phyloP scores from a whole-genome alignment of 73 alveolate species.

The Urostyla sp. region DNA sequence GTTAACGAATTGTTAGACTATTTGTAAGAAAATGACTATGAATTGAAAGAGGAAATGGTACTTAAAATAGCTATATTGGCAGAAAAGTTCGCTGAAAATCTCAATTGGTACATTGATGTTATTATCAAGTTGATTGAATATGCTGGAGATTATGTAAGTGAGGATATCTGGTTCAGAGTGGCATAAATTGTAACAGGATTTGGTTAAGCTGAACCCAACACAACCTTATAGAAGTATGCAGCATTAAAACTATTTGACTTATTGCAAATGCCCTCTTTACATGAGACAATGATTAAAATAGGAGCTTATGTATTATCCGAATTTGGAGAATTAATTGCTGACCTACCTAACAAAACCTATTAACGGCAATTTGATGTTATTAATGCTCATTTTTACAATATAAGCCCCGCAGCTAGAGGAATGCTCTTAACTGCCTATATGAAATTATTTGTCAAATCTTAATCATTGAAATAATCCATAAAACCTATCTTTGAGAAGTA shows the following conservation, averaged over 20 bases:
- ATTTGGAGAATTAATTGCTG: conserved; percentile 83
- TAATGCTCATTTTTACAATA: conserved; percentile 81
- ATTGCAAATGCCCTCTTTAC: conserved; percentile 85
- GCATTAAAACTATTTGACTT: conserved; percentile 84
- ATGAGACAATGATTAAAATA: conserved; percentile 94
- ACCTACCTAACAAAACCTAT: conserved; percentile 68
- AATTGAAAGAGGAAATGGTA: conserved; percentile 96
- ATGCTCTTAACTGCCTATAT: conserved; percentile 91
- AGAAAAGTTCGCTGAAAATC: conserved; percentile 96
- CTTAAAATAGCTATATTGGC: conserved; percentile 97
- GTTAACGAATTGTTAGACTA: conserved; percentile 95
- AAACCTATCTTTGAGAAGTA: conserved; percentile 89
- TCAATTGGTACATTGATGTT: conserved; percentile 97
- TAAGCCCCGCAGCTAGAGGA: conserved; percentile 85
- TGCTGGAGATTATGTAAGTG: conserved; percentile 98
- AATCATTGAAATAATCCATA: conserved; percentile 78
- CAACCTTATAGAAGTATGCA: conserved; percentile 91
- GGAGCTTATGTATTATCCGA: conserved; percentile 96
- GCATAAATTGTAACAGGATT: conserved; percentile 96
- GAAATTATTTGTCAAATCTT: conserved; percentile 84
- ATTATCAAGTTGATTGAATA: conserved; percentile 94
- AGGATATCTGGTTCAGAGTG: conserved; percentile 96
- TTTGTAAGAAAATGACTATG: conserved; percentile 93
- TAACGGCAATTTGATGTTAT: conserved; percentile 80
- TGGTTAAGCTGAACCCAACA: conserved; percentile 91